These are phyloP conservation scores for Asterophora lycoperdoides DNA, from an alignment of 768 basidiomycete species.

Conservation along the genomic window DNA sequence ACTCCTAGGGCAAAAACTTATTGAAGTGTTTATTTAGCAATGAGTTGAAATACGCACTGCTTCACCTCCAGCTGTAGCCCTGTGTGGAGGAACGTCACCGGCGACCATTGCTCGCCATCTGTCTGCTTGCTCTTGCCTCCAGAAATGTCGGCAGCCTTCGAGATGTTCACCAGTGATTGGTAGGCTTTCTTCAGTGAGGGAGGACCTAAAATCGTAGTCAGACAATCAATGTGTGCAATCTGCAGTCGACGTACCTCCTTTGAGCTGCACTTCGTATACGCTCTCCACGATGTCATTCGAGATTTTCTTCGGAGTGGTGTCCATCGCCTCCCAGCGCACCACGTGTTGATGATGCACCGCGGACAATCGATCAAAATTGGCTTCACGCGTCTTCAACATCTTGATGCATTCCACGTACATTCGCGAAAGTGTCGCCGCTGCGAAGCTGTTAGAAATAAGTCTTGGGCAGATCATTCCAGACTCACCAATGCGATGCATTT, in stretches of 20 bases:
- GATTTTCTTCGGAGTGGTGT: slow-evolving; percentile 2
- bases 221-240: background rate
- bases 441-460: background rate
- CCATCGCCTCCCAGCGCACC: slow-evolving; percentile 3
- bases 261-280: slow-evolving; percentile 1
- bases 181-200: slow-evolving; percentile 1
- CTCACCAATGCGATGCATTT: slow-evolving; percentile 21
- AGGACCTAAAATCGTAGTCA: background rate
- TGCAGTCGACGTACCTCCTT: background rate
- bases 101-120: too few relatives aligned
- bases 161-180: slow-evolving; percentile 1
- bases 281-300: background rate
- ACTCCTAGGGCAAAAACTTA: too few relatives aligned
- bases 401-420: background rate
- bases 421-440: background rate
- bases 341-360: background rate
- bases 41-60: background rate
- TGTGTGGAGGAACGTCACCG: slow-evolving; percentile 7
- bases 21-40: too few relatives aligned
- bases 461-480: background rate
- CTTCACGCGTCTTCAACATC: background rate
- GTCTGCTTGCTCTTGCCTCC: too few relatives aligned
- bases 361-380: background rate
- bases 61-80: slow-evolving; percentile 5
- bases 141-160: background rate